A percentile compares a stretch with the other conserved stretches of the same genome.
Conservation (phyloP, 148 eudicot species). For the Nepenthes mirabilis region DNA sequence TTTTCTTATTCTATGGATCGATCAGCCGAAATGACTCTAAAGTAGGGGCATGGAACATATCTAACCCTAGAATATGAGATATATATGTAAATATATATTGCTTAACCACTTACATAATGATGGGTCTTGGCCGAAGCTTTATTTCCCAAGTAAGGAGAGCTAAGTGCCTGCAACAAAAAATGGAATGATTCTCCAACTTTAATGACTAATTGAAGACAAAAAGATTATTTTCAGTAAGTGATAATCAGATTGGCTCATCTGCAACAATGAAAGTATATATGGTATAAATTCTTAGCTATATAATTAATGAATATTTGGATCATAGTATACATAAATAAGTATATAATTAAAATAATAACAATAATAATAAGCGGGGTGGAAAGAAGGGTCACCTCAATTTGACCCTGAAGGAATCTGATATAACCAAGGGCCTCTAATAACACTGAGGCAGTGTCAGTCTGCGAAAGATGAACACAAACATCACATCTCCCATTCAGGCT, state of each 20-base stretch:
- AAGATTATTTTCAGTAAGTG: not conserved
- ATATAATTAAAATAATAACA: not conserved
- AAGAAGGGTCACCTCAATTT: slow-evolving; percentile 65
- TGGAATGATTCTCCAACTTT: not conserved
- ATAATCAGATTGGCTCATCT: not conserved
- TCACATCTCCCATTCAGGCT: not conserved
- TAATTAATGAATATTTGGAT: not conserved
- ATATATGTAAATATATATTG: too few species aligned
- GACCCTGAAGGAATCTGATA: slow-evolving; percentile 84
- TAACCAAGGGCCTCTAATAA: slow-evolving; percentile 76
- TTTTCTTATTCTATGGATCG: too few species aligned
- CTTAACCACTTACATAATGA: not conserved
- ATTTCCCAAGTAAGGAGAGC: slow-evolving; percentile 10
- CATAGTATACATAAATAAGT: not conserved
- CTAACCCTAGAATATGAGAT: too few species aligned
- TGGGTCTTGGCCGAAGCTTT: not conserved
- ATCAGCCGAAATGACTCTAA: too few species aligned
- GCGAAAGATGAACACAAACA: slow-evolving; percentile 25
- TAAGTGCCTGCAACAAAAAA: slow-evolving; percentile 8
- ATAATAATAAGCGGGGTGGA: not conserved
- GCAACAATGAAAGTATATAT: not conserved
- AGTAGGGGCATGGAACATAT: too few species aligned
- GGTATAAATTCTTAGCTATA: not conserved
- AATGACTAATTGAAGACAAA: not conserved
- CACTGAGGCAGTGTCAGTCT: slow-evolving; percentile 98